Percentiles rank a stretch among this genome's conserved stretches.
These are phyloP conservation scores for Nidula microcarpa DNA, from an alignment of 768 basidiomycete species.

Conservation along the genomic window DNA sequence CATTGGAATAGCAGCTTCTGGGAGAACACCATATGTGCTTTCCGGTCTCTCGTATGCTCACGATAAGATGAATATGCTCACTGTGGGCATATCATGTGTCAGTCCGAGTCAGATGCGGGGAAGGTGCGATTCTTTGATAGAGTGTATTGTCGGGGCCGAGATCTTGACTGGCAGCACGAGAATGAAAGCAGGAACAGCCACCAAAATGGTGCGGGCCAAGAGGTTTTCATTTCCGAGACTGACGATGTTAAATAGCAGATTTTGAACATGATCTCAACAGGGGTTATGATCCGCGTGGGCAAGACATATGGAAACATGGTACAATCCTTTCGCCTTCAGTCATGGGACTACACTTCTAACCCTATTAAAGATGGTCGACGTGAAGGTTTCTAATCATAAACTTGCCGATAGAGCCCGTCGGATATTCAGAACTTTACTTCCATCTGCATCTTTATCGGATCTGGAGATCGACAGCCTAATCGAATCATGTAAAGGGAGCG, in stretches of 20 bases:
- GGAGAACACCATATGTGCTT: conserved; percentile 31
- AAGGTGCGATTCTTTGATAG: conserved; percentile 20
- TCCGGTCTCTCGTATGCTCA: conserved; percentile 21
- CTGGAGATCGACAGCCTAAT: conserved; percentile 24
- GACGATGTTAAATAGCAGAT: conserved; percentile 11
- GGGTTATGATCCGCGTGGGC: conserved; percentile 27
- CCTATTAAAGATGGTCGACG: conserved; percentile 25
- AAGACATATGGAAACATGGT: conserved; percentile 31
- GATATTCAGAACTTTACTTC: conserved; percentile 24
- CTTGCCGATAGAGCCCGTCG: conserved; percentile 21
- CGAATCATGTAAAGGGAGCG: conserved; percentile 20
- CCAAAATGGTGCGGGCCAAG: conserved; percentile 23
- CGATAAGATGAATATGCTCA: conserved; percentile 15
- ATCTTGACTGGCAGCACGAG: conserved; percentile 29
- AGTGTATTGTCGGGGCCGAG: conserved; percentile 26
- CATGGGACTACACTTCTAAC: no score
- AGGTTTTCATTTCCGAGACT: not conserved
- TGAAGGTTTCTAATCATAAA: conserved; percentile 25
- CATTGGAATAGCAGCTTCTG: conserved; percentile 30
- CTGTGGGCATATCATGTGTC: conserved; percentile 24
- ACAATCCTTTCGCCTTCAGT: not conserved
- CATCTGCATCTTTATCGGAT: conserved; percentile 13
- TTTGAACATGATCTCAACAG: conserved; percentile 33
- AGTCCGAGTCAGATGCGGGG: conserved; percentile 20
- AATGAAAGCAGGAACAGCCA: conserved; percentile 33